A percentile compares a stretch with the other conserved stretches of the same genome.
Conservation (phyloP, 1,284 basidiomycete species). For the Trichosporon faecale region DNA sequence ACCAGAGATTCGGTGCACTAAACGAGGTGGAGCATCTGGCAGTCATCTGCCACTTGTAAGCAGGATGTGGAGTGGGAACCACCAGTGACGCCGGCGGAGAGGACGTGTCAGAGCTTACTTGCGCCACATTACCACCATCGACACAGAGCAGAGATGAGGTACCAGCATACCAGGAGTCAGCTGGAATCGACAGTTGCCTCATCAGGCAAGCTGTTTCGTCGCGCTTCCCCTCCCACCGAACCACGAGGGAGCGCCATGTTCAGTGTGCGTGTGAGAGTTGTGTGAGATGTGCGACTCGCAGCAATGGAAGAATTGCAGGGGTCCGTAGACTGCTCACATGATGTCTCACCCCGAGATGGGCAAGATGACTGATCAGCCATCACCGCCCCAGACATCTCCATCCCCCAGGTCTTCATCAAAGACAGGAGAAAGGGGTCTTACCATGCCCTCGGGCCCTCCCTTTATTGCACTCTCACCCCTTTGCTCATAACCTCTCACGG, state of each 20-base stretch:
- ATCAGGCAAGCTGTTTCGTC: background rate
- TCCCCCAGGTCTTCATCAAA: too few species aligned
- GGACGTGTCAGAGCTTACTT: background rate
- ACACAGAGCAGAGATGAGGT: too few species aligned
- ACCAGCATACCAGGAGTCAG: background rate
- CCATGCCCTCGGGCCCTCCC: too few species aligned
- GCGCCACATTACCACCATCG: background rate
- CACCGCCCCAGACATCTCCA: too few species aligned
- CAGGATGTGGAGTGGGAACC: background rate
- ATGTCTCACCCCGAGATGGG: too few species aligned
- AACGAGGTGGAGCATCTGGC: background rate
- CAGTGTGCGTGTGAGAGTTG: background rate
- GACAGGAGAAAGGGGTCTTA: too few species aligned
- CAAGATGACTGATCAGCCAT: too few species aligned
- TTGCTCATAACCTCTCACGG: too few species aligned
- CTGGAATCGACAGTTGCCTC: background rate
- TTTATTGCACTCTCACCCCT: too few species aligned
- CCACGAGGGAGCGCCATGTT: background rate
- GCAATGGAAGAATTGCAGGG: background rate
- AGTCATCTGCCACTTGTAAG: background rate
- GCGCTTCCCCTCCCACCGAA: background rate
- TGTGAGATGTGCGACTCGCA: too few species aligned
- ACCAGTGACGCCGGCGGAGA: background rate
- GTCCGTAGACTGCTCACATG: too few species aligned
- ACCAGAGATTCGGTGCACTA: too few species aligned